A percentile compares a stretch with the other conserved stretches of the same genome.
These are phyloP conservation scores for Adansonia grandidieri DNA, from an alignment of 441 rosid genomes.

Conservation along the genomic window DNA sequence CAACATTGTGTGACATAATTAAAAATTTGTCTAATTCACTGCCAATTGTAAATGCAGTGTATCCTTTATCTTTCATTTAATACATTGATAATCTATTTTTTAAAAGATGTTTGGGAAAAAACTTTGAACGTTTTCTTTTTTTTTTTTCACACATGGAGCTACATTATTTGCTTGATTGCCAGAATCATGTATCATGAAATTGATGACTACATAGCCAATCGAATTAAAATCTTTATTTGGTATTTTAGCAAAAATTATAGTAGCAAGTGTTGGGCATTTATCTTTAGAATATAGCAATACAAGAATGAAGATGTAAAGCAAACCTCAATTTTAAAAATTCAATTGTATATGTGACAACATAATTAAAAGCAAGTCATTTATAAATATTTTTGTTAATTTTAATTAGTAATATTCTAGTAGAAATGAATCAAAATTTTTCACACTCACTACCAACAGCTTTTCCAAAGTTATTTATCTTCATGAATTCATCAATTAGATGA, in stretches of 20 bases:
- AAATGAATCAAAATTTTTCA: too few species aligned
- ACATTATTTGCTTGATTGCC: too few species aligned
- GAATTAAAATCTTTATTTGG: too few species aligned
- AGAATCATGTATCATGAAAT: too few species aligned
- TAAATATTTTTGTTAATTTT: too few species aligned
- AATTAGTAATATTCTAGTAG: too few species aligned
- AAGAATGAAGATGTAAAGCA: neutral
- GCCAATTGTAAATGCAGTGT: neutral
- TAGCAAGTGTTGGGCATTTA: too few species aligned
- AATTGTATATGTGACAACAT: neutral
- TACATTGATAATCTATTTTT: neutral
- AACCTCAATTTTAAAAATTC: neutral
- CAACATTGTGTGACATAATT: neutral
- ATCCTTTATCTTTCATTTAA: neutral
- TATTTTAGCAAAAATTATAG: too few species aligned
- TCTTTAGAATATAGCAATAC: neutral
- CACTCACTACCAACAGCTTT: neutral
- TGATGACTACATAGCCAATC: too few species aligned
- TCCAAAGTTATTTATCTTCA: neutral
- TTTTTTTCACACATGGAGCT: too few species aligned
- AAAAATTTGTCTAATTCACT: neutral
- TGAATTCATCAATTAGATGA: neutral
- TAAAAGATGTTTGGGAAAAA: neutral
- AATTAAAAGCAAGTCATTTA: too few species aligned
- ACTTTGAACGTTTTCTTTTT: neutral